A percentile compares a stretch with the other conserved stretches of the same genome.
Evolutionary conservation across 371 early-diverging fungal species (phyloP).

Genomic region (Mucor ambiguus): DNA sequence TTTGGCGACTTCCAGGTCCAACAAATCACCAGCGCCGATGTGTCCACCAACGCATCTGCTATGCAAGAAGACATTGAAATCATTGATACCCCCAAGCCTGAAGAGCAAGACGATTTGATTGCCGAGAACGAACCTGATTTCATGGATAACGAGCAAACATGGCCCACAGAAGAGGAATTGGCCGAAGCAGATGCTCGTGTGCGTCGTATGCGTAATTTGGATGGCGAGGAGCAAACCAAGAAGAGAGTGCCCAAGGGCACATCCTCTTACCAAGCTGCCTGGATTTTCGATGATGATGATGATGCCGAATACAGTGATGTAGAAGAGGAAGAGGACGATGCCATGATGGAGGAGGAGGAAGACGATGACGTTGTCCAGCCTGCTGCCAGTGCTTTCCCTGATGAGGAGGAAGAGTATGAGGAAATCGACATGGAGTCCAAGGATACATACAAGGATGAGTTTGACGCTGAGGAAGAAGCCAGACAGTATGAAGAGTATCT

Average conservation of each 20-base stretch:
- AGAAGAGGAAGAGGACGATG: slow-evolving; percentile 68
- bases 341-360: slow-evolving; percentile 37
- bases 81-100: slow-evolving; percentile 66
- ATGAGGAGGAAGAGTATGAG: slow-evolving; percentile 75
- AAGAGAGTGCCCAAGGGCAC: slow-evolving; percentile 94
- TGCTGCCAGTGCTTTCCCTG: slow-evolving; percentile 28
- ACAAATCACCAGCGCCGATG: slow-evolving; percentile 45
- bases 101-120: slow-evolving; percentile 70
- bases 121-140: slow-evolving; percentile 88
- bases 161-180: slow-evolving; percentile 96
- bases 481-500: slow-evolving; percentile 69
- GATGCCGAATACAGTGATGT: slow-evolving; percentile 64
- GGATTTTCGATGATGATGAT: slow-evolving; percentile 87
- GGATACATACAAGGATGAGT: slow-evolving; percentile 44
- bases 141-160: slow-evolving; percentile 94
- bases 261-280: slow-evolving; percentile 95
- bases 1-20: slow-evolving; percentile 92
- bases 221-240: slow-evolving; percentile 26
- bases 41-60: slow-evolving; percentile 18
- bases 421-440: slow-evolving; percentile 68
- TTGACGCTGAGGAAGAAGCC: slow-evolving; percentile 51
- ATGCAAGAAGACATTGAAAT: slow-evolving; percentile 56
- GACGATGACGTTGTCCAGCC: slow-evolving; percentile 42
- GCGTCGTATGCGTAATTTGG: slow-evolving; percentile 37
- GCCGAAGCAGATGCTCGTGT: slow-evolving; percentile 72